These are phyloP conservation scores for Ogataea siamensis DNA, from an alignment of 805 yeast genomes.

Conservation along the genomic window DNA sequence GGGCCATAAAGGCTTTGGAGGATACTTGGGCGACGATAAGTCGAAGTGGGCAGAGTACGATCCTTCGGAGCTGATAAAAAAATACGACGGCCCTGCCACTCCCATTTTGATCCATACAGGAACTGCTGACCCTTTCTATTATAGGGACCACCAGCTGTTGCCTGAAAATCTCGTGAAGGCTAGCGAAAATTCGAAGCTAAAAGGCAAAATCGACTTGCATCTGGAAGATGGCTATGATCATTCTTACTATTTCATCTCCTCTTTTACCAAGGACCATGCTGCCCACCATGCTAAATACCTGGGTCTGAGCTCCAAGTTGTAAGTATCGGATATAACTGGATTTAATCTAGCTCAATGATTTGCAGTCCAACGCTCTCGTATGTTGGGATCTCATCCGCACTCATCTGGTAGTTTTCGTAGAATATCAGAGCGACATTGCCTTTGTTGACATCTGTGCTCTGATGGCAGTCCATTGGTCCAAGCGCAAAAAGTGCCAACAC, in stretches of 20 bases:
- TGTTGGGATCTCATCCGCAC: not conserved
- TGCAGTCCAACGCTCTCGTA: not conserved
- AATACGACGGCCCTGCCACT: conserved; percentile 49
- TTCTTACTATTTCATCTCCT: conserved; percentile 79
- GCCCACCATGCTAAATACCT: conserved; percentile 71
- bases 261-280: conserved; percentile 81
- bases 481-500: not conserved
- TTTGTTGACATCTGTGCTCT: conserved; percentile 7
- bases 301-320: conserved; percentile 30
- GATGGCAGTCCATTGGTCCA: not conserved
- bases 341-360: not conserved
- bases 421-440: conserved; percentile 18
- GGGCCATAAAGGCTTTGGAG: conserved; percentile 83
- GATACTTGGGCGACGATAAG: conserved; percentile 67
- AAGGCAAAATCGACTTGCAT: conserved; percentile 56
- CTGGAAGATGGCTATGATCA: conserved; percentile 87
- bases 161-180: conserved; percentile 71
- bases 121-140: conserved; percentile 68
- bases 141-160: conserved; percentile 51
- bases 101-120: conserved; percentile 85
- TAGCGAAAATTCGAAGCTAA: conserved; percentile 54
- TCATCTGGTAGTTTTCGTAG: not conserved
- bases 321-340: no score
- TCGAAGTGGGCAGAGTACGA: conserved; percentile 74
- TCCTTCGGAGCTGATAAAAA: conserved; percentile 71